phyloP scores from a whole-genome alignment of 805 yeast species.

The Myxozyma melibiosi region DNA sequence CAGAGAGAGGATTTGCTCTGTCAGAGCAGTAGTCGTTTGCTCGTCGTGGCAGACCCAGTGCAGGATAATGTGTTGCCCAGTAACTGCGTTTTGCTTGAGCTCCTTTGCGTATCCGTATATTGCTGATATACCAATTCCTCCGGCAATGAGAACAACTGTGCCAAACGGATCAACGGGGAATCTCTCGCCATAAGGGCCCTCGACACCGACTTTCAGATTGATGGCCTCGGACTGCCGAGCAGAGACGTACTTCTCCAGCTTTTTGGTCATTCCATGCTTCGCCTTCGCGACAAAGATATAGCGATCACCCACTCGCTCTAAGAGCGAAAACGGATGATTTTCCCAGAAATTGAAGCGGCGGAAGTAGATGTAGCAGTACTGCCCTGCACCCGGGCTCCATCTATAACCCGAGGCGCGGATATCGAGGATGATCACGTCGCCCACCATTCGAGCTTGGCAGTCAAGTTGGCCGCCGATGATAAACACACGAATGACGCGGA shows the following conservation, averaged over 20 bases:
- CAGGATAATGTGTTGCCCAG: slow-evolving; percentile 16
- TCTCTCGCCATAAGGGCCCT: slow-evolving; percentile 62
- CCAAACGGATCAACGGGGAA: slow-evolving; percentile 52
- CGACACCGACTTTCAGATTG: slow-evolving; percentile 42
- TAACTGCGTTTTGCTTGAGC: slow-evolving; percentile 3
- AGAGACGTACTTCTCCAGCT: slow-evolving; percentile 9
- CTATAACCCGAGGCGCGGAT: neutral
- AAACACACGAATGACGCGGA: slow-evolving; percentile 54
- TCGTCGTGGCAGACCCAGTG: slow-evolving; percentile 20
- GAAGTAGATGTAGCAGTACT: slow-evolving; percentile 30
- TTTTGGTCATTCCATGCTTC: slow-evolving; percentile 17
- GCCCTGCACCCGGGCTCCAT: slow-evolving; percentile 21
- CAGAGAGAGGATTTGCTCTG: slow-evolving; percentile 4
- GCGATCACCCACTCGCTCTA: slow-evolving; percentile 10
- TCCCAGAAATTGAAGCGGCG: slow-evolving; percentile 23
- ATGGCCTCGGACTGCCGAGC: neutral
- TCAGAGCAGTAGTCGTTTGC: neutral
- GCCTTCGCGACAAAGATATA: slow-evolving; percentile 15
- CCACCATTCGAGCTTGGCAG: neutral
- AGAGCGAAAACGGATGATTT: slow-evolving; percentile 26
- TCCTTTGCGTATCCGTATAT: slow-evolving; percentile 50
- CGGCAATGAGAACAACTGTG: slow-evolving; percentile 56
- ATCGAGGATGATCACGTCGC: neutral
- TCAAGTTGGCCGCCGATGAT: slow-evolving; percentile 1
- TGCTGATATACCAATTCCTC: slow-evolving; percentile 69